A percentile compares a stretch with the other conserved stretches of the same genome.
These are phyloP conservation scores for Vanilla planifolia DNA, from an alignment of 106 monocot genomes.

Conservation along the genomic window DNA sequence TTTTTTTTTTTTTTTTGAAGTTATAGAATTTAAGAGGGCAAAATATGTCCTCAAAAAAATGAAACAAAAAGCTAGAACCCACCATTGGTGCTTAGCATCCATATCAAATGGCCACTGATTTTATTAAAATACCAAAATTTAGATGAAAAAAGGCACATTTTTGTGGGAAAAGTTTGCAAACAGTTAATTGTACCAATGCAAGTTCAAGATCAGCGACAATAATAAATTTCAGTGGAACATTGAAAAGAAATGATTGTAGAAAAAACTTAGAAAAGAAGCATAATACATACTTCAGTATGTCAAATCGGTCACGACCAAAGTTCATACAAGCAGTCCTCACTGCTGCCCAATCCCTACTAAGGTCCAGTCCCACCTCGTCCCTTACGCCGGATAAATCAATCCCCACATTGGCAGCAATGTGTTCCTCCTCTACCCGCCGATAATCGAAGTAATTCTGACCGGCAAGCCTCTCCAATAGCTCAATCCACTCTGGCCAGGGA, in stretches of 20 bases:
- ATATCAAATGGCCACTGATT: too few relatives aligned
- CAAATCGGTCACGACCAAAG: conserved; percentile 89
- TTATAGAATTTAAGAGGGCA: too few relatives aligned
- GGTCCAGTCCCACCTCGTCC: conserved; percentile 52
- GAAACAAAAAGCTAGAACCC: too few relatives aligned
- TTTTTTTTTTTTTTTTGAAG: too few relatives aligned
- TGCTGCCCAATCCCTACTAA: conserved; percentile 76
- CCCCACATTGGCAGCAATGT: conserved; percentile 24
- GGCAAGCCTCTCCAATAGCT: conserved; percentile 71
- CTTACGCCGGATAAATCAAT: conserved; percentile 41
- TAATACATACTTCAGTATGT: conserved; percentile 83
- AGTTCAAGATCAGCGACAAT: too few relatives aligned
- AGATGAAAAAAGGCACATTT: too few relatives aligned
- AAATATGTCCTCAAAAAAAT: too few relatives aligned
- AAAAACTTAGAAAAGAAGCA: conserved; percentile 1
- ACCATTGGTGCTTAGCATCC: too few relatives aligned
- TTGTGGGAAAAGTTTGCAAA: too few relatives aligned
- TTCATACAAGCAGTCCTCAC: conserved; percentile 78
- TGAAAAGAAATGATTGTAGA: background rate
- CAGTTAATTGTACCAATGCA: too few relatives aligned
- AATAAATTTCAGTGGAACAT: background rate
- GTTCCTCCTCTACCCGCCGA: conserved; percentile 32
- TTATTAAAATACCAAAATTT: too few relatives aligned
- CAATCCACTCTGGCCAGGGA: conserved; percentile 99
- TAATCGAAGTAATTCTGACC: conserved; percentile 73